These are phyloP conservation scores for Suillus tomentosus DNA, from an alignment of 768 basidiomycete species.

Conservation along the genomic window DNA sequence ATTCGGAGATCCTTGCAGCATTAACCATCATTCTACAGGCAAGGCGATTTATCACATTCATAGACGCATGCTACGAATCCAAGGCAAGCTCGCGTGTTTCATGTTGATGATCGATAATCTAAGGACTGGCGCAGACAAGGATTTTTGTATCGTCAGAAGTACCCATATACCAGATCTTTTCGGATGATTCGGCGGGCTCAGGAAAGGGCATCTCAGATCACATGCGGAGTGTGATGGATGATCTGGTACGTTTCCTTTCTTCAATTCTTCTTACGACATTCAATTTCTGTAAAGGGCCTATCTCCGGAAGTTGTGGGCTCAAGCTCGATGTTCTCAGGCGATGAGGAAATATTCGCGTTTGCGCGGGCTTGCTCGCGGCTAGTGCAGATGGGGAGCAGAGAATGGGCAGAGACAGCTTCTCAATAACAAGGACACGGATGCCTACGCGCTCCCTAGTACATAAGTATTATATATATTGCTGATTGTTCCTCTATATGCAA, in stretches of 20 bases:
- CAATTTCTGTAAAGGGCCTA: constrained; percentile 59
- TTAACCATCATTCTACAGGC: constrained; percentile 53
- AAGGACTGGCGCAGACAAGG: constrained; percentile 59
- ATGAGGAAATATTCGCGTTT: constrained; percentile 97
- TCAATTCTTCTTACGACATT: neutral
- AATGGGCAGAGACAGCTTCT: constrained; percentile 64
- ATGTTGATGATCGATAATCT: constrained; percentile 7
- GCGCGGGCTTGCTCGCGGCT: constrained; percentile 88
- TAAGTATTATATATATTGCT: neutral
- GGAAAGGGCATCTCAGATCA: constrained; percentile 66
- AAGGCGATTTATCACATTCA: constrained; percentile 94
- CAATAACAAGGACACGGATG: neutral
- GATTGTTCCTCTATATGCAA: neutral
- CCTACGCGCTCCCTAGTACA: neutral
- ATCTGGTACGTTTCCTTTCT: constrained; percentile 61
- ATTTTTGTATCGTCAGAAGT: constrained; percentile 92
- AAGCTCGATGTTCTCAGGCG: constrained; percentile 92
- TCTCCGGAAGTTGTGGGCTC: constrained; percentile 73
- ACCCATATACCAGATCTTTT: constrained; percentile 88
- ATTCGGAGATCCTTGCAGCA: neutral
- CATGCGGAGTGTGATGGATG: constrained; percentile 94
- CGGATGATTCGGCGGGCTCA: constrained; percentile 54
- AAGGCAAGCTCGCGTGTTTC: constrained; percentile 48
- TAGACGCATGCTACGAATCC: constrained; percentile 96
- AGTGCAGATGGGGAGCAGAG: constrained; percentile 88